Evolutionary conservation across 1,284 basidiomycete species (phyloP).

Genomic region (Lentinus polychrous): DNA sequence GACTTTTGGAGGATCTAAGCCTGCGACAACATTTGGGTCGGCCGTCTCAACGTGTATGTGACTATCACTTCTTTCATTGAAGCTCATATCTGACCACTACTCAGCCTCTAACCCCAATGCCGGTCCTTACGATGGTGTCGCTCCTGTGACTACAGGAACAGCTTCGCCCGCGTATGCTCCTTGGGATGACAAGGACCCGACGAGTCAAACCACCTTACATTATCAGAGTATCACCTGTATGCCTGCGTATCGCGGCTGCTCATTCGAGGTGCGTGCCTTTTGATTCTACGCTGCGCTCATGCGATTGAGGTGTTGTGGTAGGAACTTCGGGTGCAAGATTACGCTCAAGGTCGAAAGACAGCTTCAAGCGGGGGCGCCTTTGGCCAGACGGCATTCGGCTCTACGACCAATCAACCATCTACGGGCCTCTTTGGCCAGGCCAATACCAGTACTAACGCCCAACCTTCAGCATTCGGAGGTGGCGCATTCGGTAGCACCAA

Average conservation of each 20-base stretch:
- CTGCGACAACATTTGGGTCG: conserved; percentile 20
- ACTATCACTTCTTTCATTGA: neutral
- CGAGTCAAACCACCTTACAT: conserved; percentile 38
- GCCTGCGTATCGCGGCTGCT: conserved; percentile 60
- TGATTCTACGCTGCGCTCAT: neutral
- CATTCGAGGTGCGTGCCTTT: conserved; percentile 52
- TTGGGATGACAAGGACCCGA: conserved; percentile 54
- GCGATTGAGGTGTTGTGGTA: conserved; percentile 21
- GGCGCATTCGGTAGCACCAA: neutral
- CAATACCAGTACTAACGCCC: conserved; percentile 14
- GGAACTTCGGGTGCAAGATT: conserved; percentile 74
- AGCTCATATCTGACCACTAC: neutral
- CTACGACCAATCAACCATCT: conserved; percentile 22
- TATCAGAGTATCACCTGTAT: conserved; percentile 74
- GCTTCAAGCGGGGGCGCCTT: conserved; percentile 33
- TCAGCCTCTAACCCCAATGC: conserved; percentile 15
- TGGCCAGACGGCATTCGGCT: conserved; percentile 39
- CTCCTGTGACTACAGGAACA: conserved; percentile 57
- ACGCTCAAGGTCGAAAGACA: conserved; percentile 69
- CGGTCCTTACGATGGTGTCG: conserved; percentile 24
- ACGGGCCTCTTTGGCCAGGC: conserved; percentile 26
- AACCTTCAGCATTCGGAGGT: conserved; percentile 25
- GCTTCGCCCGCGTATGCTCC: conserved; percentile 49
- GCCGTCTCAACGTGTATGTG: conserved; percentile 10
- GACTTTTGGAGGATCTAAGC: conserved; percentile 27